Evolutionary conservation across 495 filamentous ascomycete genomes (phyloP).

Genomic region (Penicillium lagena): DNA sequence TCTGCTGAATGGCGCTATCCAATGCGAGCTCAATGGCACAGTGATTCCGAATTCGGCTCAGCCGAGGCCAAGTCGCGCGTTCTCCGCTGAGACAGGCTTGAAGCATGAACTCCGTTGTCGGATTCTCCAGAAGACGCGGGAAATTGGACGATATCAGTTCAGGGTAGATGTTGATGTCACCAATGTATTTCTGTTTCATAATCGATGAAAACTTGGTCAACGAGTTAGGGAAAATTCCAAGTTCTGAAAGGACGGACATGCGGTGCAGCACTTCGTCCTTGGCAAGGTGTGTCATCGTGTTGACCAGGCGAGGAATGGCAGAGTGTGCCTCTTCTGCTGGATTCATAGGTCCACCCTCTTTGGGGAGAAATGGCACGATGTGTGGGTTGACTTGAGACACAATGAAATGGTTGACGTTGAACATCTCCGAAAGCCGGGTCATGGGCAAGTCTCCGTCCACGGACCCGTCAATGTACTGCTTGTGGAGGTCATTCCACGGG

Average conservation of each 20-base stretch:
- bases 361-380: constrained; percentile 77
- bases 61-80: constrained; percentile 83
- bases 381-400: constrained; percentile 96
- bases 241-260: constrained; percentile 72
- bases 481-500: constrained; percentile 78
- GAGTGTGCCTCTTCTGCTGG: constrained; percentile 28
- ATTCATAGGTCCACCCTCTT: constrained; percentile 54
- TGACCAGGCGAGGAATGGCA: constrained; percentile 51
- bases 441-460: constrained; percentile 93
- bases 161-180: constrained; percentile 93
- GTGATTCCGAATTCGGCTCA: constrained; percentile 74
- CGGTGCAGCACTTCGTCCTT: constrained; percentile 77
- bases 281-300: constrained; percentile 64
- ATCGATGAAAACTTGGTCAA: constrained; percentile 75
- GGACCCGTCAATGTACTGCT: constrained; percentile 86
- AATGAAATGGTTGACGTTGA: constrained; percentile 97
- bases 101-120: constrained; percentile 84
- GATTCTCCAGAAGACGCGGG: constrained; percentile 73
- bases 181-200: constrained; percentile 82
- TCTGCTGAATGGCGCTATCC: constrained; percentile 71
- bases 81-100: constrained; percentile 71
- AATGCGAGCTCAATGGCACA: constrained; percentile 82
- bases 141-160: constrained; percentile 69
- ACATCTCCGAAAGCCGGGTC: constrained; percentile 87
- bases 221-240: constrained; percentile 75